Percentiles rank a stretch among this genome's conserved stretches.
Evolutionary conservation across 2,329 filamentous ascomycete species (phyloP).

Genomic region (Talaromyces sp.): DNA sequence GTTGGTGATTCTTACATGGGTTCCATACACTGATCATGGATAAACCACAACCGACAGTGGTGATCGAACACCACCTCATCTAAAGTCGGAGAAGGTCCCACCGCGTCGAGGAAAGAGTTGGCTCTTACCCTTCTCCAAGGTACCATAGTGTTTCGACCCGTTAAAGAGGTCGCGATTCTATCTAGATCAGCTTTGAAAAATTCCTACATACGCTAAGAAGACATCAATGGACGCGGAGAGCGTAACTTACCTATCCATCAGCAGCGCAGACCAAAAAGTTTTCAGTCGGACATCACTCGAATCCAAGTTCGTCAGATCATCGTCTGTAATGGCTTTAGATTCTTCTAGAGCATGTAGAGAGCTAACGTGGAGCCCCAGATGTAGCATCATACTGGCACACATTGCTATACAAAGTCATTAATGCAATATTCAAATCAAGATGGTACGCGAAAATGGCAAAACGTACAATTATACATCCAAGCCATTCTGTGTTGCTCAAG

Average conservation of each 20-base stretch:
- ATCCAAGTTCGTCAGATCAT: neutral
- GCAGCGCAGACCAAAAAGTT: neutral
- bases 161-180: neutral
- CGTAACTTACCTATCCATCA: neutral
- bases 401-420: neutral
- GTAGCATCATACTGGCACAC: neutral
- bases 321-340: neutral
- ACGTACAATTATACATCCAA: slow-evolving; percentile 9
- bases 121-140: slow-evolving; percentile 1
- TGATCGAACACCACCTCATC: neutral
- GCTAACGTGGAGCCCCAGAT: neutral
- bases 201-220: neutral
- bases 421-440: neutral
- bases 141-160: slow-evolving; percentile 1
- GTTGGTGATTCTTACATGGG: neutral
- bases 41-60: neutral
- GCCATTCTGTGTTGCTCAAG: slow-evolving; percentile 8
- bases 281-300: neutral
- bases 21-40: neutral
- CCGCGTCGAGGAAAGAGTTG: neutral
- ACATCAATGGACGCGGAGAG: neutral
- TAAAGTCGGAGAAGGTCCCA: neutral
- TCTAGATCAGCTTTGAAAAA: neutral
- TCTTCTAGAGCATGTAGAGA: neutral
- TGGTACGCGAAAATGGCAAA: neutral